Evolutionary conservation across 306 rosid species (phyloP).

Genomic region (Mimosa bimucronata): DNA sequence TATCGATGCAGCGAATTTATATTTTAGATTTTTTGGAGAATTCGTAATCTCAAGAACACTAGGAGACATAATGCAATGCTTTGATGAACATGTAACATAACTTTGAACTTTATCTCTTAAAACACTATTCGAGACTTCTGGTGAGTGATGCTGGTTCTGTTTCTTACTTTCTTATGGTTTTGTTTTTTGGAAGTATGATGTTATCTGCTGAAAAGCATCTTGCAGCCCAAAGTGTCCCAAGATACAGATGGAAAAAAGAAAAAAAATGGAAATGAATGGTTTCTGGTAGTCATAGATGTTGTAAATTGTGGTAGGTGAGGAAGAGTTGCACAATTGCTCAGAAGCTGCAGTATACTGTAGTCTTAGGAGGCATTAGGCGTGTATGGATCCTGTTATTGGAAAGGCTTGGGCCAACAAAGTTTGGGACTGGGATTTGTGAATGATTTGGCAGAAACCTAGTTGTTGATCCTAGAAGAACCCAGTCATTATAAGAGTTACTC

Average conservation of each 20-base stretch:
- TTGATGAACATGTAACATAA: neutral
- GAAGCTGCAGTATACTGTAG: slow-evolving; percentile 16
- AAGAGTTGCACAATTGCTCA: slow-evolving; percentile 20
- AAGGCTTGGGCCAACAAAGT: neutral
- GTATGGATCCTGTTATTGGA: neutral
- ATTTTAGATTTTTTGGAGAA: neutral
- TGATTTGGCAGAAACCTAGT: neutral
- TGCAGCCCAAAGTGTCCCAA: no score
- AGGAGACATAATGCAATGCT: neutral
- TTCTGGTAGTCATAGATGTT: slow-evolving; percentile 3
- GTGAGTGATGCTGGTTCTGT: neutral
- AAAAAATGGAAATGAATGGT: neutral
- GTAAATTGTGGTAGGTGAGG: slow-evolving; percentile 23
- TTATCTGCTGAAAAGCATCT: neutral
- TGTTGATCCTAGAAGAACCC: neutral
- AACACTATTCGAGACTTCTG: neutral
- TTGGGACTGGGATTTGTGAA: neutral
- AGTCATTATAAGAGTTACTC: neutral
- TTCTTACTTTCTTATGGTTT: neutral
- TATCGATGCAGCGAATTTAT: neutral
- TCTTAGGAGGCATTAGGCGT: neutral
- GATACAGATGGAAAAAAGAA: no score
- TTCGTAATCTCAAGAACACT: neutral
- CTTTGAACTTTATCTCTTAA: neutral
- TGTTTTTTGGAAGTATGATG: neutral